A percentile compares a stretch with the other conserved stretches of the same genome.
These are phyloP conservation scores for Rutidosis leptorrhynchoides DNA, from an alignment of 129 eudicot species.

Conservation along the genomic window DNA sequence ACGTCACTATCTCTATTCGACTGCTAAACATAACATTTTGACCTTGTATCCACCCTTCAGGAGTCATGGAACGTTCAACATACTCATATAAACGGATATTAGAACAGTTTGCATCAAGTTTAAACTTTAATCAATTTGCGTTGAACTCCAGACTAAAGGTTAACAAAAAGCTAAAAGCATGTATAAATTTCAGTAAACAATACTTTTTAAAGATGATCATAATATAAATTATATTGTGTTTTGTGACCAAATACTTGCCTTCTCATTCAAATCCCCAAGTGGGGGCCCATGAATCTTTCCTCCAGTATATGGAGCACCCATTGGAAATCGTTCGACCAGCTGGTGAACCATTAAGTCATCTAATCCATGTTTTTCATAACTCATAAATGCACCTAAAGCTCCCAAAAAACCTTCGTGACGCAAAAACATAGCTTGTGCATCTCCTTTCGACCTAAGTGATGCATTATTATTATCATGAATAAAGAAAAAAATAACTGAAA, in stretches of 20 bases:
- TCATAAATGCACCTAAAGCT: constrained; percentile 99
- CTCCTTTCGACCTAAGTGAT: constrained; percentile 79
- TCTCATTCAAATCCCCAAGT: constrained; percentile 84
- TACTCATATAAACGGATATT: constrained; percentile 10
- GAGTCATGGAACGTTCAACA: constrained; percentile 23
- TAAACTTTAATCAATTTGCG: constrained; percentile 16
- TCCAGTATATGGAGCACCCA: constrained; percentile 97
- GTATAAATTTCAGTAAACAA: constrained; percentile 7
- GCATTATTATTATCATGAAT: constrained; percentile 8
- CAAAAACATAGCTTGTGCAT: constrained; percentile 92
- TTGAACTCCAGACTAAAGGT: background rate
- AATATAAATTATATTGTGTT: constrained; percentile 24
- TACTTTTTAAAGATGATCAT: constrained; percentile 10
- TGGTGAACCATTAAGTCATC: constrained; percentile 98
- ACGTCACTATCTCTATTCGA: constrained; percentile 6
- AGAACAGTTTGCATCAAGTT: constrained; percentile 18
- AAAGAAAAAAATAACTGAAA: background rate
- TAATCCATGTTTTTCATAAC: constrained; percentile 94
- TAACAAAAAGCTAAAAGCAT: constrained; percentile 10
- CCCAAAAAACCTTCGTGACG: constrained; percentile 98
- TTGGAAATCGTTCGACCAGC: constrained; percentile 93
- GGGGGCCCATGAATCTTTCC: constrained; percentile 98
- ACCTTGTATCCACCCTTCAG: constrained; percentile 21
- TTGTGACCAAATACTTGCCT: constrained; percentile 51
- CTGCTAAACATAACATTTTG: constrained; percentile 22